Evolutionary conservation across 2,329 filamentous ascomycete genomes (phyloP), one percentile per base, ranked within the genome.

Genomic region (Calcarisporium arbuscula): DNA sequence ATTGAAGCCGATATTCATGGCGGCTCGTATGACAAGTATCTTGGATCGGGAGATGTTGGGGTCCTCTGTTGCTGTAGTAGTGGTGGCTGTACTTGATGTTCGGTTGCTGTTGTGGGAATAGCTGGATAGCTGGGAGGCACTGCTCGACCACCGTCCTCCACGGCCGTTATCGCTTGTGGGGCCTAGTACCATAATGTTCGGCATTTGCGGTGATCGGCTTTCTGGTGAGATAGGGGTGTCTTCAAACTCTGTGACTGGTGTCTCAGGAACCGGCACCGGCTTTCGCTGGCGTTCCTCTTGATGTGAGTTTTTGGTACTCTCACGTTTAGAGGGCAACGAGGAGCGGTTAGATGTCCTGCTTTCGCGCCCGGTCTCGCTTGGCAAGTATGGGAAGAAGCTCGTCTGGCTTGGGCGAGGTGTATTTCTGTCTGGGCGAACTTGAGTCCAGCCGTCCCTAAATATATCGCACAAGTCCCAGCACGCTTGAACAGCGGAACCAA

Each of bases 401-500:
- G 80, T 74, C 54, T 94, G 87, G 36, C 74, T 85, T 3, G 88
- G 85, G 23, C 87, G 74, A 11, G 90, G 89, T 2, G 89, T 95
- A 28, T 83, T 84, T 35, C 88, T 72, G 41, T 95, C 88, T 5
- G 89, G 87, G 34, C 87, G 77, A 30, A 92, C 78, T 49, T 92
- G 85, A 4, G 85, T 87, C 87, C 89, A 95, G 14, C 87, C 87
- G 62, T 92, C 85, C 30, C 87, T 76, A 67, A 95, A 95, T 35
- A 95, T 78, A 60, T 95, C 87, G 55, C 87, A 94, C 6, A 95
- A 72, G 46, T 95, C 88, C 87, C 87, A 95, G 56, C 89, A 95
- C 11, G 89, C 86, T 53, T 95, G 88, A 0, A 95, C 84, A 2
- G 89, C 87, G 2, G 86, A 92, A 5, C 84, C 82, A 1, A 95